Percentiles rank a stretch among this genome's conserved stretches.
Evolutionary conservation across 805 yeast species (phyloP).

Genomic region (Lachancea cidri): DNA sequence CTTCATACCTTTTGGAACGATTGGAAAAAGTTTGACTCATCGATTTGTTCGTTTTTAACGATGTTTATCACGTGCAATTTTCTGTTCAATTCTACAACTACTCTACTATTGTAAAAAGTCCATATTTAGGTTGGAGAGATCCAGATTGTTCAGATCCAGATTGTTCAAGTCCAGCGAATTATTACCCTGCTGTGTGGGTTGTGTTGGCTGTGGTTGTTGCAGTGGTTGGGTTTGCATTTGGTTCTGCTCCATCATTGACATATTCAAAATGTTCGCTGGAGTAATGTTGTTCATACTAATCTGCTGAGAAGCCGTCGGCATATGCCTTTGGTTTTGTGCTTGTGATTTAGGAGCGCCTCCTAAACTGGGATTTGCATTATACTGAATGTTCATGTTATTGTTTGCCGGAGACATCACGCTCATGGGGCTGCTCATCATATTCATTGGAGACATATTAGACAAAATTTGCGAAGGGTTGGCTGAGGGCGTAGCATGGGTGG

Average conservation of each 20-base stretch:
- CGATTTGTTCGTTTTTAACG: not conserved
- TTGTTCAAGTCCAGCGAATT: constrained; percentile 16
- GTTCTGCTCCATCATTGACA: constrained; percentile 11
- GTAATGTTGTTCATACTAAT: constrained; percentile 8
- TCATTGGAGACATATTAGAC: constrained; percentile 19
- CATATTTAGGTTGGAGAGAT: constrained; percentile 27
- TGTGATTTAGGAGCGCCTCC: not conserved
- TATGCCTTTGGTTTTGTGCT: constrained; percentile 4
- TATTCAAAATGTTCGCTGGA: constrained; percentile 11
- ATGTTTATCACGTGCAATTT: not conserved
- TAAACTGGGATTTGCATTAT: not conserved
- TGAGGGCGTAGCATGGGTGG: constrained; percentile 4
- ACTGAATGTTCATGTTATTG: not conserved
- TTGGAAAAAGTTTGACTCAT: constrained; percentile 1
- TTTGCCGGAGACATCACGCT: constrained; percentile 19
- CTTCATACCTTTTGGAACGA: constrained; percentile 2
- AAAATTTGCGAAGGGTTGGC: constrained; percentile 15
- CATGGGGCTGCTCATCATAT: constrained; percentile 21
- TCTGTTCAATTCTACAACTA: no score
- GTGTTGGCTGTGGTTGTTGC: constrained; percentile 8
- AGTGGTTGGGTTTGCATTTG: constrained; percentile 4
- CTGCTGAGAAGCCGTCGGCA: constrained; percentile 4
- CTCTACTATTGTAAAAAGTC: constrained; percentile 27
- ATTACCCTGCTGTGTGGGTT: constrained; percentile 16
- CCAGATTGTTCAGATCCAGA: constrained; percentile 24